These are phyloP conservation scores for Scenedesmus sp. DNA, from an alignment of 163 green algal genomes.

Conservation along the genomic window DNA sequence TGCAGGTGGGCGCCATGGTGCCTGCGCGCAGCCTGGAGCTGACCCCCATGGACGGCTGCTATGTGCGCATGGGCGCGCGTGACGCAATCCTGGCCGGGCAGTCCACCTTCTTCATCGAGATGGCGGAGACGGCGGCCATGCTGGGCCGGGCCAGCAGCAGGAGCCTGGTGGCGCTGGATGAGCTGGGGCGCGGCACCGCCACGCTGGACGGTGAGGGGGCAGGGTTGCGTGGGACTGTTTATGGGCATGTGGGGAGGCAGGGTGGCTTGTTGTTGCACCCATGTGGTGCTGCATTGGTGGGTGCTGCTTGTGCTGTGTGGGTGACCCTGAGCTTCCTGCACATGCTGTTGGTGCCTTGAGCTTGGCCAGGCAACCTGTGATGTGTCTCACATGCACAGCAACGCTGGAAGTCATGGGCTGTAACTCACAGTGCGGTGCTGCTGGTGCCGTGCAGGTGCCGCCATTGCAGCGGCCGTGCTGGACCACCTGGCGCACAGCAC, in stretches of 20 bases:
- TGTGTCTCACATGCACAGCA: constrained; percentile 4
- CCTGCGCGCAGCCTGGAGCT: constrained; percentile 86
- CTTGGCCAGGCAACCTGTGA: background rate
- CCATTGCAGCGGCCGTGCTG: constrained; percentile 93
- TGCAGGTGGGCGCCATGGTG: constrained; percentile 88
- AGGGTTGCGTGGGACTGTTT: too few species aligned
- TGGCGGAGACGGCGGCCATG: constrained; percentile 92
- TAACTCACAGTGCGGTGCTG: background rate
- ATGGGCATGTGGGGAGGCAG: too few species aligned
- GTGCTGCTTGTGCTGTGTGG: too few species aligned
- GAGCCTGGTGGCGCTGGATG: constrained; percentile 91
- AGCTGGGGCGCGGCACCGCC: constrained; percentile 96
- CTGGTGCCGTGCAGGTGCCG: constrained; percentile 66
- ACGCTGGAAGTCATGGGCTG: background rate
- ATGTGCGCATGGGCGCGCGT: constrained; percentile 94
- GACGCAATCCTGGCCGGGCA: constrained; percentile 89
- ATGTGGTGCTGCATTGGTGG: too few species aligned
- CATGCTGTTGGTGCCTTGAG: background rate
- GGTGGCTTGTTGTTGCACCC: too few species aligned
- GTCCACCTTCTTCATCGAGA: constrained; percentile 98
- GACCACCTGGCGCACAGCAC: constrained; percentile 66
- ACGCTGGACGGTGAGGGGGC: constrained; percentile 84
- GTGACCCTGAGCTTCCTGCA: background rate
- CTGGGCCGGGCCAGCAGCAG: constrained; percentile 72
- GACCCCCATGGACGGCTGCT: constrained; percentile 90